phyloP scores from a whole-genome alignment of 2,329 filamentous ascomycete genomes.

The Aureobasidium sp. region DNA sequence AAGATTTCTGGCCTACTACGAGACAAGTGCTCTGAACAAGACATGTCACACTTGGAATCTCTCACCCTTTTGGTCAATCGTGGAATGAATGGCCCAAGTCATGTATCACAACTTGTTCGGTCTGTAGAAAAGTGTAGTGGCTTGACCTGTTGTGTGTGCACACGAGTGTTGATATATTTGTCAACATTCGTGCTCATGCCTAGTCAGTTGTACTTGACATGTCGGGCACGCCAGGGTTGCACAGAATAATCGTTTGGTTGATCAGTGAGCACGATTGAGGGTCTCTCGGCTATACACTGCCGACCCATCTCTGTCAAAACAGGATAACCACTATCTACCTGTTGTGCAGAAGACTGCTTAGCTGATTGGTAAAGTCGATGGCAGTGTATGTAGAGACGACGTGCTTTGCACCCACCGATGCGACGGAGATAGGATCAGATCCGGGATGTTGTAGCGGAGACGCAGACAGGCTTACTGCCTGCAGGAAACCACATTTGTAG shows the following conservation, averaged over 20 bases:
- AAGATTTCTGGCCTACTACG: not conserved
- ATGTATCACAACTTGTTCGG: not conserved
- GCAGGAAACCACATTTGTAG: conserved; percentile 4
- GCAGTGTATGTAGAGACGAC: not conserved
- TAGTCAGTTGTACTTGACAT: not conserved
- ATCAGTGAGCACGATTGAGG: not conserved
- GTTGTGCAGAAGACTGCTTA: not conserved
- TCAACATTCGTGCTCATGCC: not conserved
- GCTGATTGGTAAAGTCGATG: not conserved
- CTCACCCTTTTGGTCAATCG: not conserved
- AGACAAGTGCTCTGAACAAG: not conserved
- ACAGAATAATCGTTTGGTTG: not conserved
- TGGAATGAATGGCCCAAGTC: not conserved
- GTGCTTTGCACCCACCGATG: not conserved
- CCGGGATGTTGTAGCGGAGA: conserved; percentile 1
- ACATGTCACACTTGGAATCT: not conserved
- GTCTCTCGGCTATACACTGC: not conserved
- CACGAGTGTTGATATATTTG: not conserved
- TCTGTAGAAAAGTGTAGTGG: not conserved
- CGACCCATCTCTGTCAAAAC: not conserved
- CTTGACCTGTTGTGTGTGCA: not conserved
- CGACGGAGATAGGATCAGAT: not conserved
- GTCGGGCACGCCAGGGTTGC: not conserved
- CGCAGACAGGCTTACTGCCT: conserved; percentile 13
- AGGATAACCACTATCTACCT: not conserved